Evolutionary conservation across 345 rosid genomes (phyloP).

Genomic region (sweet orange (Citrus sinensis)): DNA sequence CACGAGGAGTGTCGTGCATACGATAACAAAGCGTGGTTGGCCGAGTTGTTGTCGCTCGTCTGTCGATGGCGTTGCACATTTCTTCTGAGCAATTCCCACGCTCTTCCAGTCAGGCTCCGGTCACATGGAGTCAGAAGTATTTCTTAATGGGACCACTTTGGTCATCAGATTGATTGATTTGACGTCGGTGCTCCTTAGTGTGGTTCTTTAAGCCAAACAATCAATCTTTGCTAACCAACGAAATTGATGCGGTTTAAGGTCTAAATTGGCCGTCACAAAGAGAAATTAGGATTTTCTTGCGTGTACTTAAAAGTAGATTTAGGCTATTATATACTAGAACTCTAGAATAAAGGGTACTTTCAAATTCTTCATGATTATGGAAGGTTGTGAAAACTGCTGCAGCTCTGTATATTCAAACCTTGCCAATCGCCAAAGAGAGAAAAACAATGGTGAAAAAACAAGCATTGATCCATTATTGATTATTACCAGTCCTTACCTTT

Average conservation of each 20-base stretch:
- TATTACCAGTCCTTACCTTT: neutral
- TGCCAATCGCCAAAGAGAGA: neutral
- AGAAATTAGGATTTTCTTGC: too few relatives aligned
- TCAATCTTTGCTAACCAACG: neutral
- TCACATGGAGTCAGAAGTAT: constrained; percentile 1
- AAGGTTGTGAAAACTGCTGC: neutral
- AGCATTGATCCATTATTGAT: neutral
- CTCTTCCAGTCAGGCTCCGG: neutral
- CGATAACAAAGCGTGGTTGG: too few relatives aligned
- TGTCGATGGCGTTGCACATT: too few relatives aligned
- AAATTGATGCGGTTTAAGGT: too few relatives aligned
- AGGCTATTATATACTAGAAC: too few relatives aligned
- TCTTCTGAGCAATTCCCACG: neutral
- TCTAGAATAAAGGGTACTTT: neutral
- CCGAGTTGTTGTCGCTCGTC: too few relatives aligned
- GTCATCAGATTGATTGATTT: neutral
- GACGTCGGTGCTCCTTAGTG: neutral
- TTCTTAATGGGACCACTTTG: constrained; percentile 7
- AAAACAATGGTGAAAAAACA: neutral
- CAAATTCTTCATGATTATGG: neutral
- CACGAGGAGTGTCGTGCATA: too few relatives aligned
- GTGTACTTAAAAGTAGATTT: too few relatives aligned
- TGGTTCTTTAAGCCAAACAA: neutral
- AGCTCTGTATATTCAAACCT: neutral
- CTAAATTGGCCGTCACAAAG: too few relatives aligned